phyloP scores from a whole-genome alignment of 1,284 basidiomycete genomes.

The Ganoderma lingzhi region DNA sequence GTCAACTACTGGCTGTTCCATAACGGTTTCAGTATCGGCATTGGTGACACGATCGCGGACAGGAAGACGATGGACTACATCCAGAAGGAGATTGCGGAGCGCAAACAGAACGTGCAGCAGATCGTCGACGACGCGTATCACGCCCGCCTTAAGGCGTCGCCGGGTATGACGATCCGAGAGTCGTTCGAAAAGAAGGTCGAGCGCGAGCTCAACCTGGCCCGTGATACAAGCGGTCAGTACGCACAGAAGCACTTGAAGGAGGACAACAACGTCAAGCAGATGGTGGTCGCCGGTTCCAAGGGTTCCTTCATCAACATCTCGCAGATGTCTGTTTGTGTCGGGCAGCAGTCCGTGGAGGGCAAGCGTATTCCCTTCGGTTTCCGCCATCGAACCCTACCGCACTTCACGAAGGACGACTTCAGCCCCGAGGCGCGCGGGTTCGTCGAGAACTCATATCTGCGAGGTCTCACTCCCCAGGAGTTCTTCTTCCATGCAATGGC shows the following conservation, averaged over 20 bases:
- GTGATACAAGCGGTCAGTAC: conserved; percentile 94
- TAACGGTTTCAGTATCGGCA: conserved; percentile 98
- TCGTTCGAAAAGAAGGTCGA: conserved; percentile 96
- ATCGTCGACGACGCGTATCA: conserved; percentile 84
- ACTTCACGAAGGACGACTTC: conserved; percentile 99
- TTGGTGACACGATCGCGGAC: conserved; percentile 98
- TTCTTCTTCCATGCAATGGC: conserved; percentile 99
- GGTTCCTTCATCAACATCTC: conserved; percentile 99
- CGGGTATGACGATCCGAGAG: conserved; percentile 99
- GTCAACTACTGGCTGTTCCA: conserved; percentile 99
- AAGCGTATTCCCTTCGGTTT: conserved; percentile 99
- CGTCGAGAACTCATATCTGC: conserved; percentile 99
- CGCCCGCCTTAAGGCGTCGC: conserved; percentile 86
- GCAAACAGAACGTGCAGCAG: conserved; percentile 78
- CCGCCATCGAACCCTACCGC: conserved; percentile 94
- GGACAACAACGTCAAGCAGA: conserved; percentile 99
- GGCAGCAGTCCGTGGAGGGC: conserved; percentile 98
- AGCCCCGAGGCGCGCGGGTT: conserved; percentile 98
- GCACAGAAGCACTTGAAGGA: conserved; percentile 97
- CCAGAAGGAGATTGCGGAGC: conserved; percentile 83
- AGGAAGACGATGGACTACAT: conserved; percentile 89
- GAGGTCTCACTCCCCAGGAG: conserved; percentile 97
- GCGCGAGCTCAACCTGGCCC: conserved; percentile 92
- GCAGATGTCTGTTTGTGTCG: conserved; percentile 99
- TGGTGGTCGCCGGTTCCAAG: conserved; percentile 99